Percentiles rank a stretch among this genome's conserved stretches.
Evolutionary conservation across 768 basidiomycete species (phyloP).

Genomic region (Phaffia australis): DNA sequence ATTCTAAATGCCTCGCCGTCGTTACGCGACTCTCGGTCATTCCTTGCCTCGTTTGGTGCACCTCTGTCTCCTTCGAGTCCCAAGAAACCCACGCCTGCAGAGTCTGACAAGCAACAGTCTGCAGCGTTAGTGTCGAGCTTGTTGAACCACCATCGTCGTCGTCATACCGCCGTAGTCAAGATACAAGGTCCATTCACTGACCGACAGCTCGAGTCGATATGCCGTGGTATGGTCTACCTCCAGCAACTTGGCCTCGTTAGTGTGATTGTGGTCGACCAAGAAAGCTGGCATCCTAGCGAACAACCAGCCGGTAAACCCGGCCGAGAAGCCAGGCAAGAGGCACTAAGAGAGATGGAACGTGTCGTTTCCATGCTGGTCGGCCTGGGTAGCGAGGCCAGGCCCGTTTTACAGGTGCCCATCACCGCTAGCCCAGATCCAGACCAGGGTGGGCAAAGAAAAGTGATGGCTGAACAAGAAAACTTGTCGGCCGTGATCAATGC

Average conservation of each 20-base stretch:
- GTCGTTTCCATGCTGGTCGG: conserved; percentile 69
- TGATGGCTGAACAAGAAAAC: background rate
- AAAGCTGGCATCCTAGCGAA: conserved; percentile 45
- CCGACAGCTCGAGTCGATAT: conserved; percentile 84
- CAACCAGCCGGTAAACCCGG: conserved; percentile 50
- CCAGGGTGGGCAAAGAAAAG: conserved; percentile 5
- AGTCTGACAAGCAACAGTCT: conserved; percentile 31
- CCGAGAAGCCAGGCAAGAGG: conserved; percentile 47
- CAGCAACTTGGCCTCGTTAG: conserved; percentile 91
- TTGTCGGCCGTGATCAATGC: conserved; percentile 40
- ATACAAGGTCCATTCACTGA: conserved; percentile 92
- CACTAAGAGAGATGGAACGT: conserved; percentile 73
- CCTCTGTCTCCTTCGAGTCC: conserved; percentile 37
- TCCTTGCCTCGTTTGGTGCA: conserved; percentile 80
- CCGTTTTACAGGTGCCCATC: conserved; percentile 61
- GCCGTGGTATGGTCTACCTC: conserved; percentile 83
- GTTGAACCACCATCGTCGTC: conserved; percentile 63
- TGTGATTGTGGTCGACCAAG: conserved; percentile 88
- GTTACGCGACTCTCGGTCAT: conserved; percentile 74
- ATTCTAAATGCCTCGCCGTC: conserved; percentile 89
- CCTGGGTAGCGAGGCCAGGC: conserved; percentile 76
- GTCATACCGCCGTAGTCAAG: conserved; percentile 85
- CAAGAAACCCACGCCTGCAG: conserved; percentile 28
- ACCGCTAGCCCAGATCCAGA: background rate
- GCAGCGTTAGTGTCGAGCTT: conserved; percentile 43